Base-by-base conservation (phyloP, 2,329 filamentous ascomycete genomes). In the Arachnomyces sp. region DNA sequence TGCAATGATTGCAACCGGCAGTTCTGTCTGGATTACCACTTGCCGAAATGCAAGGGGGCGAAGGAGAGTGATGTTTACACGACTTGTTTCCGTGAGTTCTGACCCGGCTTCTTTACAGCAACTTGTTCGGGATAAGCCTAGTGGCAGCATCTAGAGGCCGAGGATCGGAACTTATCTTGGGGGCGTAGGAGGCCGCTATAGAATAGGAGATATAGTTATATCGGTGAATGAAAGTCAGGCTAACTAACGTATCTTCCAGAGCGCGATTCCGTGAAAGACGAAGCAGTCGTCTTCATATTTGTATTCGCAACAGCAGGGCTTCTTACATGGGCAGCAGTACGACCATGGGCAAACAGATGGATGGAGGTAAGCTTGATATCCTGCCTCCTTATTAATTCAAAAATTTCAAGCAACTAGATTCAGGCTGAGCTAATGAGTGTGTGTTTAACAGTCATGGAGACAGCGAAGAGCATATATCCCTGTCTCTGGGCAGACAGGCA, bases 1-100 rank as follows among this genome's bases (percentile, higher is more conserved):
- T 83, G 79, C 58, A 77, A 71, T 41, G 79, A 82, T 56, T 83
- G 79, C 59, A 83, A 77, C 51, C 75, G 79, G 45, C 73, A 77
- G 49, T 82, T 81, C 60, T 83, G 79, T 53, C 60, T 81, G 31
- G 68, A 71, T 40, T 81, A 81, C 49, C 70, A 77, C 38, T 63
- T 79, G 35, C 74, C 75, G 1, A 74, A 77, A 38, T 82, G 79
- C 53, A 73, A 78, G 47, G 71, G 66, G 25, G 75, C 72, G 14
- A 75, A 73, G 50, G 76, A 79, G 51, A 77, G 79, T 35, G 77
- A 81, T 51, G 72, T 83, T 3, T 71, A 77, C 43, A 78, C 79
- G 4, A 78, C 74, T 7, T 83, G 79, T 61, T 82, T 82, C 52
- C 79, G 74, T 77, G 55, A 44, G 67, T 59, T 15, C 34, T 35